Conservation (phyloP, 371 early-diverging fungal species). For the Haplosporangium sp. region DNA sequence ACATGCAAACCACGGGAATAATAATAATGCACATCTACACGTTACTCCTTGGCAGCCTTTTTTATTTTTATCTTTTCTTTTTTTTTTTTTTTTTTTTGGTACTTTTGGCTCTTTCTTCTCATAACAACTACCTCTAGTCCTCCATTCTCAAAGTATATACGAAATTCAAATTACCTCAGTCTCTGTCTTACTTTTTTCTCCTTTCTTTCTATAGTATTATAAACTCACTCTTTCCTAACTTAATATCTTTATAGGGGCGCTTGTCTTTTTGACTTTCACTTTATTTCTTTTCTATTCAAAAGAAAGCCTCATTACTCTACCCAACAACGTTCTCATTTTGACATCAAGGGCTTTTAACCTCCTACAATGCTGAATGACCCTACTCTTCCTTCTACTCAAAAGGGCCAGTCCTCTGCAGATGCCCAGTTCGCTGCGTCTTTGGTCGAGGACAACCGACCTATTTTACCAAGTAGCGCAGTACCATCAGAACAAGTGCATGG, state of each 20-base stretch:
- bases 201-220: background rate
- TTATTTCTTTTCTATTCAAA: background rate
- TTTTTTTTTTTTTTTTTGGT: no score
- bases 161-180: no score
- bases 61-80: no score
- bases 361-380: background rate
- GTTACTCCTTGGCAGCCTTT: no score
- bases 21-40: no score
- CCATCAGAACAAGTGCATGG: background rate
- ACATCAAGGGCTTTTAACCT: background rate
- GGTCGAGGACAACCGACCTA: background rate
- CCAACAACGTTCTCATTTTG: background rate
- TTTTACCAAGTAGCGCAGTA: constrained; percentile 6
- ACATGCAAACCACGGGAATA: no score
- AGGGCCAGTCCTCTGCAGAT: background rate
- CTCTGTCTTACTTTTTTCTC: background rate
- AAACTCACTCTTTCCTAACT: no score
- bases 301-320: background rate
- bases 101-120: no score
- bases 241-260: background rate
- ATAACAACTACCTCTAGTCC: no score
- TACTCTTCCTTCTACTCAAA: background rate
- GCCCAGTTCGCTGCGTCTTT: background rate
- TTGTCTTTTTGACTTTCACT: background rate
- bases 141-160: no score